Base-by-base conservation (phyloP, 768 basidiomycete species). In the Naematelia encephala region DNA sequence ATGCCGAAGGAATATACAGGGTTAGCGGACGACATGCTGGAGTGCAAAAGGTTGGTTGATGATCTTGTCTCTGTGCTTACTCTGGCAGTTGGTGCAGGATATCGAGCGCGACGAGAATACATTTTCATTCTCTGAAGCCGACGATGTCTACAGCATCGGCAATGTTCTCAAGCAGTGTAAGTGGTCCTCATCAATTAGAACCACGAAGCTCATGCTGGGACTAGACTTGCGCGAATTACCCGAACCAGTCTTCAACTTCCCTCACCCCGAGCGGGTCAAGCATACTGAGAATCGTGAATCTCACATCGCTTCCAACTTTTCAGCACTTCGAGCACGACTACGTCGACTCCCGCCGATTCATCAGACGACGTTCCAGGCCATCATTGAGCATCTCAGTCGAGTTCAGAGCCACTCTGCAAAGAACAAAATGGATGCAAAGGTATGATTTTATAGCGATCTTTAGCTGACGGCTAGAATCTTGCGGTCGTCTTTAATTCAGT, bases 351-450 rank as follows among this genome's bases (percentile, higher is more conserved):
- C 91, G 0, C 77, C 84, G 1, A 84, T 94, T 39, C 92, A 94
- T 68, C 88, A 91, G 67, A 87, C 87, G 4, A 90, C 90, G 0
- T 82, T 94, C 60, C 88, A 84, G 64, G 84, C 86, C 8, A 72
- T 93, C 25, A 76, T 93, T 19, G 91, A 93, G 63, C 92, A 94
- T 75, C 83, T 96, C 16, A 80, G 86, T 2, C 82, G 86, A 13
- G 85, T 96, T 13, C 83, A 85, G 2, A 79, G 85, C 3, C 80
- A 81, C 30, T 81, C 81, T 21, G 85, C 86, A 25, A 85, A 83
- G 72, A 96, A 93, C 73, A 94, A 93, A 78, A 96, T 96, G 92
- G 92, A 91, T 68, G 81, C 86, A 2, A 91, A 74, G 70, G 73
- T 72, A 44, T 34, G 59, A 53, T 14, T 13, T 8, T 2, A 14